phyloP scores from a whole-genome alignment of 306 rosid genomes.

The peach (Prunus persica) region Prunus_persica_NCBIv2 NC_034009.1:1352001-1352500 shows the following conservation, averaged over 20 bases:
- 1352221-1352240: constrained; percentile 28
- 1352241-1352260: background rate
- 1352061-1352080: background rate
- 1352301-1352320: background rate
- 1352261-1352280: background rate
- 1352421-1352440: background rate
- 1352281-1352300: background rate
- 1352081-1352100: background rate
- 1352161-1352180: constrained; percentile 32
- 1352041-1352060: constrained; percentile 23
- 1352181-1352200: constrained; percentile 46
- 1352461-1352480: background rate
- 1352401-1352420: background rate
- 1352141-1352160: constrained; percentile 49
- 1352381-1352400: background rate
- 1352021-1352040: constrained; percentile 23
- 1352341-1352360: background rate
- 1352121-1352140: constrained; percentile 17
- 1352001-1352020: constrained; percentile 31
- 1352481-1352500: background rate
- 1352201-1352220: constrained; percentile 27
- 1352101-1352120: constrained; percentile 10
- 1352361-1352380: background rate
- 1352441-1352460: background rate
- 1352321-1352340: background rate